Evolutionary conservation across 2,329 filamentous ascomycete genomes (phyloP), one percentile per base, ranked within the genome.

Genomic region (Monilinia aucupariae): DNA sequence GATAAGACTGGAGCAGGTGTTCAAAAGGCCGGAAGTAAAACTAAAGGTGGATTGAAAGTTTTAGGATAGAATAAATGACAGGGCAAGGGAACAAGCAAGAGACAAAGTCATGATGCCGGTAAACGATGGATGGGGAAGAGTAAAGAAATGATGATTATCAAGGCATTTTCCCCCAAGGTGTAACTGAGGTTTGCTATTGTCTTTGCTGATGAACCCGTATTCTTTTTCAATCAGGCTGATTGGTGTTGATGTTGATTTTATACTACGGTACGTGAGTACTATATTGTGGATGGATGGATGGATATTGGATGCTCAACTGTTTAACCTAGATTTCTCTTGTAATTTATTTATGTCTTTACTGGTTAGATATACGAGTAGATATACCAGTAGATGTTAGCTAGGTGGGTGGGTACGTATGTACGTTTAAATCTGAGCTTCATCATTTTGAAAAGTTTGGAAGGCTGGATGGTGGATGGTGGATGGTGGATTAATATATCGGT

Each of bases 21-120:
- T 32, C 80, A 80, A 43, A 88, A 88, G 75, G 79, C 83, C 0
- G 84, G 85, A 2, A 81, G 84, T 70, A 87, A 86, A 79, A 88
- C 83, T n/a, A 86, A 87, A 77, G 84, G 85, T 43, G 85, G 85
- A 0, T 73, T 88, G 66, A 83, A 81, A 68, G 73, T 88, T 60
- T 74, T 88, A 53, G 85, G 85, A 62, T 88, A 79, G 45, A n/a
- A 62, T 88, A 79, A 45, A n/a, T 61, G 22, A 25, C 15, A 22
- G 47, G n/a, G 17, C 15, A 41, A 22, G 54, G n/a, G n/a, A n/a
- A n/a, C n/a, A n/a, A n/a, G n/a, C n/a, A n/a, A n/a, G n/a, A n/a
- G n/a, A n/a, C n/a, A n/a, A n/a, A n/a, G 39, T 47, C 41, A 32
- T 30, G 20, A 30, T 12, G 20, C 15, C 12, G 5, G 41, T 30